Conservation (phyloP, 108 stramenopile species). For the Bacterosira constricta region DNA sequence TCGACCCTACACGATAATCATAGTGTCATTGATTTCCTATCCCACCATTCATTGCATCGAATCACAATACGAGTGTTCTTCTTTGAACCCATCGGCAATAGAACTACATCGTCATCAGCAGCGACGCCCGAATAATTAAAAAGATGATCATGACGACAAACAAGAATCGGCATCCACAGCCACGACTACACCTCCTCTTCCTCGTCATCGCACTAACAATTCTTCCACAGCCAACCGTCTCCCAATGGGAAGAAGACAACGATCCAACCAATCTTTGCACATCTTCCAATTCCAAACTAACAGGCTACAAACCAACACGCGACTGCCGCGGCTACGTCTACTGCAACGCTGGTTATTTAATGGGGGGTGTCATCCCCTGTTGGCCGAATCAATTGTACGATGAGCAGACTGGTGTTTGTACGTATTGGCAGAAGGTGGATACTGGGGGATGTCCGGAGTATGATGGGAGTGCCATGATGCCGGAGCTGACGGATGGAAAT, state of each 20-base stretch:
- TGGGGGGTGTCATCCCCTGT: conserved; percentile 41
- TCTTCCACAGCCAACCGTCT: not conserved
- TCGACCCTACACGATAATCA: no score
- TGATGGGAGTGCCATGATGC: conserved; percentile 27
- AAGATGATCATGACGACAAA: no score
- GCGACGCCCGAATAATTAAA: no score
- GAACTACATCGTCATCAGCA: no score
- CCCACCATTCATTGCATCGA: no score
- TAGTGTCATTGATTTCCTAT: no score
- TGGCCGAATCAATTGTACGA: conserved; percentile 50
- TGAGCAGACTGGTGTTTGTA: conserved; percentile 6
- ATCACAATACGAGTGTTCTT: no score
- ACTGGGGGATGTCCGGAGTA: conserved; percentile 22
- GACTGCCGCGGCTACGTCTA: conserved; percentile 50
- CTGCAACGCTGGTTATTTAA: conserved; percentile 40
- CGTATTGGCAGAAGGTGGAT: conserved; percentile 39
- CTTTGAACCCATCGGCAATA: no score
- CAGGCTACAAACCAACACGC: conserved; percentile 31
- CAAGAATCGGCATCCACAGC: no score
- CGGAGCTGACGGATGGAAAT: conserved; percentile 36
- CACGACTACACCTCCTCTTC: no score
- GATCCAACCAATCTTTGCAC: conserved; percentile 32
- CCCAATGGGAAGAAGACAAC: conserved; percentile 30
- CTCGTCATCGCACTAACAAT: no score
- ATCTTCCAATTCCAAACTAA: not conserved